phyloP scores from a whole-genome alignment of 345 rosid species.

The Firmiana major region DNA sequence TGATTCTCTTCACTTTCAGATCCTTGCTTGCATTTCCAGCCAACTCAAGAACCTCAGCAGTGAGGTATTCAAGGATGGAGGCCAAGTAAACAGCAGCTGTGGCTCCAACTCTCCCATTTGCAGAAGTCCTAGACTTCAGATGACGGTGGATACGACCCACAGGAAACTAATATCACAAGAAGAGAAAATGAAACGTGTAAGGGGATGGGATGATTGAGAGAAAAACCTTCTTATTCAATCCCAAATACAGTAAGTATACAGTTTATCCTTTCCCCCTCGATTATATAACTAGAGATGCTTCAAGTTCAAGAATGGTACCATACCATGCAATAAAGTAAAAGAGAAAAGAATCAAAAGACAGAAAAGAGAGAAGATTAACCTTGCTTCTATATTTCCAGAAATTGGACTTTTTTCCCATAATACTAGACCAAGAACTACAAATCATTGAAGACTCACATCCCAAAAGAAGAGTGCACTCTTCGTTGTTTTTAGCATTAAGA shows the following conservation, averaged over 20 bases:
- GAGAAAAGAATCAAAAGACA: neutral
- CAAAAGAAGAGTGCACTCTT: neutral
- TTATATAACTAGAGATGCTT: neutral
- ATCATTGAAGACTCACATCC: neutral
- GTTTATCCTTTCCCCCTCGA: neutral
- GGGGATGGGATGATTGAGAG: neutral
- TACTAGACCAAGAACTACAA: neutral
- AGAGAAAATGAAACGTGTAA: neutral
- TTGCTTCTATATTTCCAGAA: neutral
- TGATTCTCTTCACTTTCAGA: conserved; percentile 71
- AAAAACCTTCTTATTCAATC: neutral
- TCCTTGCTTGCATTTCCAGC: conserved; percentile 79
- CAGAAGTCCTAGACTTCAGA: conserved; percentile 48
- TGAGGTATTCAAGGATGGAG: conserved; percentile 65
- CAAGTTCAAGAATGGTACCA: neutral
- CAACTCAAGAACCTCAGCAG: conserved; percentile 75
- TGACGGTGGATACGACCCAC: conserved; percentile 81
- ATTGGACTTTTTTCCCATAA: neutral
- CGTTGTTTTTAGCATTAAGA: neutral
- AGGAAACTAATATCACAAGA: conserved; percentile 41
- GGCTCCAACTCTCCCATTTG: conserved; percentile 72
- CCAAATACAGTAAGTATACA: too few relatives aligned
- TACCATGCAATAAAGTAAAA: neutral
- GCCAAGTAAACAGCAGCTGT: conserved; percentile 73
- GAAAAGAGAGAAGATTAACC: neutral